phyloP scores from a whole-genome alignment of 2,329 filamentous ascomycete genomes.

The Laburnicola sp. region DNA sequence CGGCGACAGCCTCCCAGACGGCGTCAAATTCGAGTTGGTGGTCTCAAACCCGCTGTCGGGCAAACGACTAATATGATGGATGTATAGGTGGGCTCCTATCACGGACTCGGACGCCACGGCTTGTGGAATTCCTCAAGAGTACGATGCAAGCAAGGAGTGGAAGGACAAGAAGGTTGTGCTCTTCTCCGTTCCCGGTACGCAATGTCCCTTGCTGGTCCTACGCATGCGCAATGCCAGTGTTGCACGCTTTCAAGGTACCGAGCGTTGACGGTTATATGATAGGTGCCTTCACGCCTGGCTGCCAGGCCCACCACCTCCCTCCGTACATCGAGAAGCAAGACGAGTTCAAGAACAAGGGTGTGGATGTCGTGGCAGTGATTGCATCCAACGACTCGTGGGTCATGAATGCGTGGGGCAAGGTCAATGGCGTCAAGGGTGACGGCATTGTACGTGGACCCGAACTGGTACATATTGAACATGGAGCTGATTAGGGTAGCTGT shows the following conservation, averaged over 20 bases:
- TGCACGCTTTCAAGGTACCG: too few species aligned
- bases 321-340: slow-evolving; percentile 74
- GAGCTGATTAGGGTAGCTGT: slow-evolving; percentile 56
- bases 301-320: slow-evolving; percentile 78
- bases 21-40: slow-evolving; percentile 73
- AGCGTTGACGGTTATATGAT: slow-evolving; percentile 17
- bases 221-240: background rate
- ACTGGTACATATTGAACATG: background rate
- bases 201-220: background rate
- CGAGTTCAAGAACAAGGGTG: slow-evolving; percentile 75
- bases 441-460: slow-evolving; percentile 57
- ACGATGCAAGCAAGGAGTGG: slow-evolving; percentile 77
- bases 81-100: slow-evolving; percentile 74
- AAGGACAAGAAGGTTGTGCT: slow-evolving; percentile 71
- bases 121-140: slow-evolving; percentile 77
- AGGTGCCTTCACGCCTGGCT: slow-evolving; percentile 84
- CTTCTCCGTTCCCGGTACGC: slow-evolving; percentile 65
- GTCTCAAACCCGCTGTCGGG: background rate
- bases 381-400: slow-evolving; percentile 84
- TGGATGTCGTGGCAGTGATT: slow-evolving; percentile 79
- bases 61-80: too few species aligned
- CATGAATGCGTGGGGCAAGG: slow-evolving; percentile 89
- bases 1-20: slow-evolving; percentile 81
- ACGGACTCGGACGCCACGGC: slow-evolving; percentile 70
- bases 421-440: slow-evolving; percentile 75